phyloP scores from a whole-genome alignment of 331 rosid genomes.

The Erythrophleum ivorense region DNA sequence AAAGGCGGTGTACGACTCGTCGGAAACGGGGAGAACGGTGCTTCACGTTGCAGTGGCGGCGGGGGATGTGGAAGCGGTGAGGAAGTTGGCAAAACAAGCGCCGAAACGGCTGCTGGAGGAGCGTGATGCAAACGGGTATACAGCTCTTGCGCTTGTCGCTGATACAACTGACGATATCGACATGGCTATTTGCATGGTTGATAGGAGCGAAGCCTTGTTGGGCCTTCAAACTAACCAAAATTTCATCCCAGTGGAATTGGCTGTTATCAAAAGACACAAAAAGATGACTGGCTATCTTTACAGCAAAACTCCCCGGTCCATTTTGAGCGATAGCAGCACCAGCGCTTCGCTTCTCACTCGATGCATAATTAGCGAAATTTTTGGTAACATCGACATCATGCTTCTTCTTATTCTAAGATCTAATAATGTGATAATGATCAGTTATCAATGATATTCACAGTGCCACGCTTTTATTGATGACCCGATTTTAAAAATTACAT shows the following conservation, averaged over 20 bases:
- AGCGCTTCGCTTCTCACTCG: background rate
- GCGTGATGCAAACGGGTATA: background rate
- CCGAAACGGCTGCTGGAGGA: background rate
- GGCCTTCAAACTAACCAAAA: background rate
- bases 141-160: constrained; percentile 31
- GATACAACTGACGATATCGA: background rate
- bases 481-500: too few species aligned
- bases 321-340: background rate
- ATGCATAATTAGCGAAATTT: background rate
- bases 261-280: constrained; percentile 8
- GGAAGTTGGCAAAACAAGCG: background rate
- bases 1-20: background rate
- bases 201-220: background rate
- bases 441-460: too few species aligned
- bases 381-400: background rate
- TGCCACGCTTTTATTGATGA: too few species aligned
- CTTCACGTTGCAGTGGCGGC: constrained; percentile 17
- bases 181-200: constrained; percentile 11
- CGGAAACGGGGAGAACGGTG: background rate
- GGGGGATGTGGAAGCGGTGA: background rate
- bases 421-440: too few species aligned
- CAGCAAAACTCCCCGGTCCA: background rate
- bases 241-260: constrained; percentile 1
- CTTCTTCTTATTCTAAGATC: too few species aligned
- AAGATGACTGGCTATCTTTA: background rate